Evolutionary conservation across 2,329 filamentous ascomycete species (phyloP), one percentile per base, ranked within the genome.

Genomic region (Monosporascus cannonballus): DNA sequence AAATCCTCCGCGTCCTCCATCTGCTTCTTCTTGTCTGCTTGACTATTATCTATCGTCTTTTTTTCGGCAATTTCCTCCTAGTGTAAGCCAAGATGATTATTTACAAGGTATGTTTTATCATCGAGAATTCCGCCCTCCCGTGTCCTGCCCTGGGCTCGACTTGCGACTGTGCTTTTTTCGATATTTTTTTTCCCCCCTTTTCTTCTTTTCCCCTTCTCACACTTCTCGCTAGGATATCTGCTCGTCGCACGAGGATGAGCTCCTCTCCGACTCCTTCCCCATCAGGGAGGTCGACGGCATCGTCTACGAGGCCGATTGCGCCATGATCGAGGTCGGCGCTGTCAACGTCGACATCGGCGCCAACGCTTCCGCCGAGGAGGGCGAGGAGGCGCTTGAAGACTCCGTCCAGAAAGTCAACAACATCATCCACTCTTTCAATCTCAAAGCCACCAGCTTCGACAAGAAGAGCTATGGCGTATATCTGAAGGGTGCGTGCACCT

Each of bases 341-440:
- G 84, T 93, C 69, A 73, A 81, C 61, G 84, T 95, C 69, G 88
- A 94, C 73, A 94, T 81, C 67, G 94, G 94, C 73, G 94, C 92
- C 80, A 99, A 99, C 76, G 89, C 94, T 65, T 97, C 93, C 65
- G 92, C 94, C 57, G 94, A 97, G 79, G 93, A 88, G 71, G 89
- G 78, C 52, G 89, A 86, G 0, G 90, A 92, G 65, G 87, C 72
- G 60, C 64, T 85, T 64, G 92, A 96, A 48, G 90, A 95, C 65
- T 51, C 64, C 47, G 72, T 74, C 54, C 73, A 86, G 75, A 84
- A 84, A 70, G 92, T 96, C 77, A 95, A 96, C 80, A 92, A 99
- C 76, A 85, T 97, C 59, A 83, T 96, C 71, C 79, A 92, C 80
- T 89, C 89, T 66, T 97, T 97, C 87, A 90, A 90, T 71, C 84